A percentile compares a stretch with the other conserved stretches of the same genome.
phyloP scores from a whole-genome alignment of 345 rosid species.

The Eucalyptus sp. region DNA sequence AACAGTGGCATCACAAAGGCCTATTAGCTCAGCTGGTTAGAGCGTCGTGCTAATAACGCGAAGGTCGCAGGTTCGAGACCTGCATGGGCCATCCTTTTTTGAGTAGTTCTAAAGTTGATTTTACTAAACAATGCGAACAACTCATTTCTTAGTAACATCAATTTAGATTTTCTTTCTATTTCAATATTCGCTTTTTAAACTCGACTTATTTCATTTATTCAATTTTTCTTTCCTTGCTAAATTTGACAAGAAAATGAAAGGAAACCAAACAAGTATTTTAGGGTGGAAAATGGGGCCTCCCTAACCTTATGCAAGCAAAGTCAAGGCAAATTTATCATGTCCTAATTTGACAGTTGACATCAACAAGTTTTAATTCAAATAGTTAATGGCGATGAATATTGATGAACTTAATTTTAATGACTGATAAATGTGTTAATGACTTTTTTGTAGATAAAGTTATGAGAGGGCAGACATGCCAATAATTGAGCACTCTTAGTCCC shows the following conservation, averaged over 20 bases:
- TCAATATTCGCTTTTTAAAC: too few species aligned
- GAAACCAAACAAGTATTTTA: not conserved
- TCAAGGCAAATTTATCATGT: not conserved
- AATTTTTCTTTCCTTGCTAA: too few species aligned
- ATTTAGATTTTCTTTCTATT: too few species aligned
- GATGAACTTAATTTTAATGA: not conserved
- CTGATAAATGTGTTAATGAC: not conserved
- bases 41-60: constrained; percentile 97
- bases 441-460: not conserved
- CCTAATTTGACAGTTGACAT: rapidly evolving
- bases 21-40: constrained; percentile 55
- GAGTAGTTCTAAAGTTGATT: not conserved
- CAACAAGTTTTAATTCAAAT: too few species aligned
- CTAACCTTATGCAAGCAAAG: not conserved
- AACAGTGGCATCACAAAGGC: not conserved
- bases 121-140: not conserved
- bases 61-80: constrained; percentile 29
- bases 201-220: not conserved
- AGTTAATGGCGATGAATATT: too few species aligned
- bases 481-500: too few species aligned
- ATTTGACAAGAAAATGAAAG: too few species aligned
- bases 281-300: too few species aligned
- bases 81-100: too few species aligned
- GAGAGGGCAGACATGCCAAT: too few species aligned
- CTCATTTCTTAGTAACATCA: too few species aligned